Conservation (phyloP, 495 filamentous ascomycete genomes). For the Aspergillus nidulans region DNA sequence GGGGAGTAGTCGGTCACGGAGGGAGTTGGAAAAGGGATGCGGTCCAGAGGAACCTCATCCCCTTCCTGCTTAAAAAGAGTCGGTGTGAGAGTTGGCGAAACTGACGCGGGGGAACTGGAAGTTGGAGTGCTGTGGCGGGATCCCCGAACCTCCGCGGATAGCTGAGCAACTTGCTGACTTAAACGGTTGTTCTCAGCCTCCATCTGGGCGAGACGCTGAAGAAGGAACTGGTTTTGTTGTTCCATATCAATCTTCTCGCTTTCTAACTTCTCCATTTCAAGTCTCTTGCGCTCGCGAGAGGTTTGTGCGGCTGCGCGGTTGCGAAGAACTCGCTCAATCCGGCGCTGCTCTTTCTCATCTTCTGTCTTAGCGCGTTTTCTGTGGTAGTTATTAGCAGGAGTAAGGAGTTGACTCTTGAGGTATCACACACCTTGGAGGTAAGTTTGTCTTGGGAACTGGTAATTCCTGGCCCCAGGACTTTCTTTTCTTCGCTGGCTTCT, state of each 20-base stretch:
- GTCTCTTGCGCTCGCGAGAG: slow-evolving; percentile 89
- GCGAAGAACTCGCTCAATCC: slow-evolving; percentile 92
- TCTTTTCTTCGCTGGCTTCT: slow-evolving; percentile 87
- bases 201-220: slow-evolving; percentile 57
- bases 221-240: slow-evolving; percentile 65
- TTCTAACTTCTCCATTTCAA: slow-evolving; percentile 88
- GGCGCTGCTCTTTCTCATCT: slow-evolving; percentile 96
- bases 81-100: slow-evolving; percentile 44
- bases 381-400: neutral
- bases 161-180: slow-evolving; percentile 58
- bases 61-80: slow-evolving; percentile 55
- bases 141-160: slow-evolving; percentile 56
- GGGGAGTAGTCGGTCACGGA: slow-evolving; percentile 48
- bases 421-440: slow-evolving; percentile 77
- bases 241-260: slow-evolving; percentile 63
- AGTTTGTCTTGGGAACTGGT: slow-evolving; percentile 91
- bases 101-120: slow-evolving; percentile 31
- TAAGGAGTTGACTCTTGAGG: neutral
- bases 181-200: slow-evolving; percentile 63
- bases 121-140: slow-evolving; percentile 41
- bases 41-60: slow-evolving; percentile 46
- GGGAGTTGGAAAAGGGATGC: slow-evolving; percentile 47
- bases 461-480: slow-evolving; percentile 99
- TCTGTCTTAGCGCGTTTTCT: slow-evolving; percentile 98
- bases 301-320: slow-evolving; percentile 96